These are phyloP conservation scores for Yarrowia deformans DNA, from an alignment of 805 yeast species.

Conservation along the genomic window DNA sequence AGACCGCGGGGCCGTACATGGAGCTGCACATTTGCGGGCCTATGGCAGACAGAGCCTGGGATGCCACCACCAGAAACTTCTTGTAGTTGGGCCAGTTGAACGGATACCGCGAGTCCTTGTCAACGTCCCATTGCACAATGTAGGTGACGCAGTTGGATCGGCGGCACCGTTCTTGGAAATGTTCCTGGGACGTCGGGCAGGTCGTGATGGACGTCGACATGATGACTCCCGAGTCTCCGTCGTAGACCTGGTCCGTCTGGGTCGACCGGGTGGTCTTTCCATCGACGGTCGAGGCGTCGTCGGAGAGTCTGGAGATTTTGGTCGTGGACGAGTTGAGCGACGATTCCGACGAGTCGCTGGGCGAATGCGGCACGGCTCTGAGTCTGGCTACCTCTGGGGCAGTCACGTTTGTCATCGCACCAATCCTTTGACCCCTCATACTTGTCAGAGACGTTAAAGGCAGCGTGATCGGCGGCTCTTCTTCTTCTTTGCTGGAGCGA, in stretches of 20 bases:
- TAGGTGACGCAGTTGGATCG: conserved; percentile 31
- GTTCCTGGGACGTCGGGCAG: background rate
- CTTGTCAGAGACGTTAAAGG: background rate
- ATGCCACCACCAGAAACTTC: conserved; percentile 15
- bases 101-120: conserved; percentile 23
- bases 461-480: background rate
- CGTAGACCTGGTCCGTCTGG: conserved; percentile 17
- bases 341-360: conserved; percentile 6
- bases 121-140: conserved; percentile 9
- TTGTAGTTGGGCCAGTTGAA: conserved; percentile 39
- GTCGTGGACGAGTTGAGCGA: conserved; percentile 23
- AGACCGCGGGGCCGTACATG: conserved; percentile 23
- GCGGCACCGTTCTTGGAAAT: conserved; percentile 20
- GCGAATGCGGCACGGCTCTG: background rate
- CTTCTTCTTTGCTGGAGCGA: background rate
- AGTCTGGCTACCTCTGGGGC: conserved; percentile 5
- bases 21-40: conserved; percentile 35
- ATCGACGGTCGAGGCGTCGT: background rate
- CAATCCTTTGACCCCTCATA: background rate
- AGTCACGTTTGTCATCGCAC: background rate
- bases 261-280: conserved; percentile 8
- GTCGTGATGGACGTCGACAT: background rate
- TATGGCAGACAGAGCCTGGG: conserved; percentile 37
- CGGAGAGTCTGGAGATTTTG: background rate
- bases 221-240: background rate